Evolutionary conservation across 2,329 filamentous ascomycete genomes (phyloP).

Genomic region (Dactylonectria macrodidyma): DNA sequence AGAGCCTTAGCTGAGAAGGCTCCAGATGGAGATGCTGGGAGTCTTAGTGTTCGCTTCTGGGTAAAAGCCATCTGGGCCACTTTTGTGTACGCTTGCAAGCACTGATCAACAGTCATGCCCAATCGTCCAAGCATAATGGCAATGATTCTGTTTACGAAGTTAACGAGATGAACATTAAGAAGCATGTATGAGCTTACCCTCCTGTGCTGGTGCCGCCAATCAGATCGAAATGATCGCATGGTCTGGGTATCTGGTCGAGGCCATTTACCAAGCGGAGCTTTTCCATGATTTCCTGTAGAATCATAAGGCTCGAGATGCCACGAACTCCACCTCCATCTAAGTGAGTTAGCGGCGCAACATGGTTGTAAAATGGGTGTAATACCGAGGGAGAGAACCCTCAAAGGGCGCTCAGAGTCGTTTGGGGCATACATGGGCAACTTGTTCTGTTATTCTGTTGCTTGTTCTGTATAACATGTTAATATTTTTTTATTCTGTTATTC

Average conservation of each 20-base stretch:
- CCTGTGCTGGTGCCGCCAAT: slow-evolving; percentile 52
- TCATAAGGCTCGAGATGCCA: slow-evolving; percentile 46
- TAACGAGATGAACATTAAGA: not conserved
- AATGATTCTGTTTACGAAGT: slow-evolving; percentile 49
- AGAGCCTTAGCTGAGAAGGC: slow-evolving; percentile 46
- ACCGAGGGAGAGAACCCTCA: slow-evolving; percentile 19
- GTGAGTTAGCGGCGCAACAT: not conserved
- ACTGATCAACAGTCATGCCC: slow-evolving; percentile 55
- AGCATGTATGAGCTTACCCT: slow-evolving; percentile 33
- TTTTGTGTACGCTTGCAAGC: slow-evolving; percentile 49
- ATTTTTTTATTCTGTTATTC: too few relatives aligned
- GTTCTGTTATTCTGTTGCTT: too few relatives aligned
- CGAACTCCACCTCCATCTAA: slow-evolving; percentile 46
- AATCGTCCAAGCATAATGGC: slow-evolving; percentile 60
- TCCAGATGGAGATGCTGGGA: slow-evolving; percentile 35
- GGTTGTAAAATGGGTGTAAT: not conserved
- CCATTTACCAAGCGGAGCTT: slow-evolving; percentile 30
- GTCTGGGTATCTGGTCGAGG: slow-evolving; percentile 38
- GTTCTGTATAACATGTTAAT: too few relatives aligned
- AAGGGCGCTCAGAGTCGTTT: not conserved
- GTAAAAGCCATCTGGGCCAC: slow-evolving; percentile 26
- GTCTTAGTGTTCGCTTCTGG: slow-evolving; percentile 18
- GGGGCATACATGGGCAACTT: too few relatives aligned
- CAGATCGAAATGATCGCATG: slow-evolving; percentile 48
- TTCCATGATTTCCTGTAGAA: slow-evolving; percentile 47